Evolutionary conservation across 106 monocot species (phyloP).

Genomic region (Allium cepa): DNA sequence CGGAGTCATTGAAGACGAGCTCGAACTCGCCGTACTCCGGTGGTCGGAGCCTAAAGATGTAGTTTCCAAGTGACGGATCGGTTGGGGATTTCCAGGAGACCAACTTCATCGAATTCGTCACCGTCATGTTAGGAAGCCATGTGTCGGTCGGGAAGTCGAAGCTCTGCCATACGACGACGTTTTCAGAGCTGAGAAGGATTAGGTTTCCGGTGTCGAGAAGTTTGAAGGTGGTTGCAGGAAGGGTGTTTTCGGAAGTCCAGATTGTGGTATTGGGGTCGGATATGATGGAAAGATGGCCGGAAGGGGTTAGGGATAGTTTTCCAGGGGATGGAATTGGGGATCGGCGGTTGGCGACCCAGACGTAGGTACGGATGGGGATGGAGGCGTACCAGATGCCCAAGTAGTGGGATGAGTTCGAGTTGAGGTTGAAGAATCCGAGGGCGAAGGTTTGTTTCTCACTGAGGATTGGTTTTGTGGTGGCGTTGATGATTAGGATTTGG

Average conservation of each 20-base stretch:
- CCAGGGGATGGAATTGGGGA: conserved; percentile 9
- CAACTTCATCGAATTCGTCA: conserved; percentile 10
- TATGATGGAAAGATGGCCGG: conserved; percentile 18
- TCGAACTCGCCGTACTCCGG: conserved; percentile 44
- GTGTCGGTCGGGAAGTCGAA: conserved; percentile 55
- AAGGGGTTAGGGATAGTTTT: conserved; percentile 9
- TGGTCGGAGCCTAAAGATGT: conserved; percentile 32
- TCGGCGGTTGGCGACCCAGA: conserved; percentile 60
- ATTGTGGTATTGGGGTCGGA: conserved; percentile 8
- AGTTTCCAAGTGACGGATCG: conserved; percentile 44
- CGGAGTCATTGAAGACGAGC: conserved; percentile 24
- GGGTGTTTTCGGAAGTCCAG: conserved; percentile 32
- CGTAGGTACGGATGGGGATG: conserved; percentile 48
- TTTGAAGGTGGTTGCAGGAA: conserved; percentile 7
- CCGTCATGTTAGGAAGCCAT: conserved; percentile 37
- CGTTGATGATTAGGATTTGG: conserved; percentile 5
- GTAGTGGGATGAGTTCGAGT: conserved; percentile 18
- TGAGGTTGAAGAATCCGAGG: conserved; percentile 49
- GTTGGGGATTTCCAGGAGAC: conserved; percentile 37
- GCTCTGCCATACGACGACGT: conserved; percentile 42
- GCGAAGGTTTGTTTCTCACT: conserved; percentile 43
- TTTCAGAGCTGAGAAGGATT: conserved; percentile 18
- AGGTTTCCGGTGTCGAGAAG: conserved; percentile 56
- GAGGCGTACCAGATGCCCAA: conserved; percentile 66
- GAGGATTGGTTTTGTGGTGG: conserved; percentile 30